Conservation (phyloP, 2,329 filamentous ascomycete genomes). For the Exophiala alcalophila region DNA sequence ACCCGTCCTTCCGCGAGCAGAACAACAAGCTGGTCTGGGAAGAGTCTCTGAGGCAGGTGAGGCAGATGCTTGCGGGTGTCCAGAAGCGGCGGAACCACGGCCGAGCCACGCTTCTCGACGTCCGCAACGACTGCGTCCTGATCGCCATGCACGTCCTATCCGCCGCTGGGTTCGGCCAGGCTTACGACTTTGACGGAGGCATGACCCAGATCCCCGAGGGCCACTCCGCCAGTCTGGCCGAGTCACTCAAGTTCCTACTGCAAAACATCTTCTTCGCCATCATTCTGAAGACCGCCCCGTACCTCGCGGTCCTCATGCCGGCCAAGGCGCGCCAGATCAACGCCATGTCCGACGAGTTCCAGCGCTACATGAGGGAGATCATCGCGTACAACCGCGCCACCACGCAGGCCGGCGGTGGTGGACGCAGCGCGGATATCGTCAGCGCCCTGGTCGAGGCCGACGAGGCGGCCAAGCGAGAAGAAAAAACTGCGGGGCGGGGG, state of each 20-base stretch:
- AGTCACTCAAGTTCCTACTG: constrained; percentile 27
- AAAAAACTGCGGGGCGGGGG: constrained; percentile 35
- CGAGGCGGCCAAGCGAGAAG: constrained; percentile 30
- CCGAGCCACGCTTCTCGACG: constrained; percentile 8
- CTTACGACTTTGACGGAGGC: constrained; percentile 18
- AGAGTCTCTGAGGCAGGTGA: constrained; percentile 36
- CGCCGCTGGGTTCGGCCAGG: constrained; percentile 38
- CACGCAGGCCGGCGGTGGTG: constrained; percentile 32
- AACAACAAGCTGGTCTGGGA: constrained; percentile 42
- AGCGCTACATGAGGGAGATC: constrained; percentile 24
- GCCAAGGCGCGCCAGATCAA: constrained; percentile 28
- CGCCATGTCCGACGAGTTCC: constrained; percentile 12
- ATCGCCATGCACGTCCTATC: constrained; percentile 40
- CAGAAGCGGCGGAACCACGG: not conserved
- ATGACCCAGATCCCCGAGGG: constrained; percentile 18
- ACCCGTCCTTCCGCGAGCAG: constrained; percentile 45
- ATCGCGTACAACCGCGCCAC: constrained; percentile 17
- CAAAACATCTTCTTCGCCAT: constrained; percentile 23
- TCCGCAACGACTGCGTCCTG: constrained; percentile 36
- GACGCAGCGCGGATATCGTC: constrained; percentile 16
- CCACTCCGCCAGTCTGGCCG: constrained; percentile 30
- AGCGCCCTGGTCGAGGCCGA: constrained; percentile 28
- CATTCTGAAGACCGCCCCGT: constrained; percentile 23
- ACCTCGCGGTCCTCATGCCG: constrained; percentile 32
- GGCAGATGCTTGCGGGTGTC: constrained; percentile 32